phyloP scores from a whole-genome alignment of 495 filamentous ascomycete genomes.

The Cercophora sp. region DNA sequence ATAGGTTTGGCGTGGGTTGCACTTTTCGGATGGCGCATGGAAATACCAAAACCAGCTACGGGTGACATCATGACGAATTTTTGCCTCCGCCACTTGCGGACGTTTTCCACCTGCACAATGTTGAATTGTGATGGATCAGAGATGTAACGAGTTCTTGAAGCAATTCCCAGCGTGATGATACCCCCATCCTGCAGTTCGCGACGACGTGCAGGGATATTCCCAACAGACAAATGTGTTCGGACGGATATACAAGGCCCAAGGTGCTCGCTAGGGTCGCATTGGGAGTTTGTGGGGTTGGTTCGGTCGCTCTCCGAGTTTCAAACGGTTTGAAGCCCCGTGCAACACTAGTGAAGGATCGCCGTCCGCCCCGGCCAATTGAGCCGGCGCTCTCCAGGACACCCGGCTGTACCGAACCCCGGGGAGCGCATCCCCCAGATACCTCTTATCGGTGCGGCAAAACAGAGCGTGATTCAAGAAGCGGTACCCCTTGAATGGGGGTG shows the following conservation, averaged over 20 bases:
- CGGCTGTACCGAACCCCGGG: conserved; percentile 2
- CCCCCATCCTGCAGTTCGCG: too few relatives aligned
- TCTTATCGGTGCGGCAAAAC: conserved; percentile 10
- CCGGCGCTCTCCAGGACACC: neutral
- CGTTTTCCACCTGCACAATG: conserved; percentile 17
- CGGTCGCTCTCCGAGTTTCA: too few relatives aligned
- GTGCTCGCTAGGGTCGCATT: too few relatives aligned
- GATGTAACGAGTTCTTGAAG: too few relatives aligned
- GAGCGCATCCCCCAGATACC: neutral
- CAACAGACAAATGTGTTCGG: too few relatives aligned
- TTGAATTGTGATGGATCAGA: too few relatives aligned
- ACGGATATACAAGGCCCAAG: too few relatives aligned
- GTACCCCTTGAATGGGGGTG: too few relatives aligned
- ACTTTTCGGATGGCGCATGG: conserved; percentile 36
- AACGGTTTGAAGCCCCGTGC: conserved; percentile 8
- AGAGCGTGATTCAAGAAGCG: conserved; percentile 11
- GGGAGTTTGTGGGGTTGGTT: conserved; percentile 1
- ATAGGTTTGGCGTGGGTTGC: conserved; percentile 23
- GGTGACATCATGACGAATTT: conserved; percentile 29
- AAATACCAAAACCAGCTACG: conserved; percentile 37
- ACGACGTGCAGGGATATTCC: too few relatives aligned
- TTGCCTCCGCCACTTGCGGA: conserved; percentile 28
- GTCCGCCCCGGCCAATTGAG: conserved; percentile 5
- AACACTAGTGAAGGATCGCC: conserved; percentile 29
- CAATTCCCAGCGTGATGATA: conserved; percentile 9